Base-by-base conservation (phyloP, 371 early-diverging fungal species). In the Mucor velutinosus region DNA sequence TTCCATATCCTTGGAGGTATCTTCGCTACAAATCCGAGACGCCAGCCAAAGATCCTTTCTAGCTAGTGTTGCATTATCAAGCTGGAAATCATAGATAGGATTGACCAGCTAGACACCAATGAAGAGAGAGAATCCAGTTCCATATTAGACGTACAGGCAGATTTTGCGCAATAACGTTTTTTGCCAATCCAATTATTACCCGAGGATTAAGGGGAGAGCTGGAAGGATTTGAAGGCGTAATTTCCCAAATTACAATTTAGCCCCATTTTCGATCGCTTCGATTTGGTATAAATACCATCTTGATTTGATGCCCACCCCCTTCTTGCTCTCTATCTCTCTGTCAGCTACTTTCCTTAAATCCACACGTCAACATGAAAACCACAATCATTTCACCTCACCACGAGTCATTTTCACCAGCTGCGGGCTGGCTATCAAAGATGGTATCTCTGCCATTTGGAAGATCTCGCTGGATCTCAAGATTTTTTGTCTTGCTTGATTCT, bases 401-500 rank as follows among this genome's bases (percentile, higher is more conserved):
- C 23, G 53, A 62, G 19, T 21, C 15, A 25, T 23, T 33, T 35
- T 39, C 53, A 53, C 69, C 73, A 33, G 58, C 69, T 45, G 71
- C 74, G 58, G 71, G 71, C 19, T 70, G 71, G 70, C 33, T 74
- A 15, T 61, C 62, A 6, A 74, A 70, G 25, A 67, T 70, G 70
- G 62, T 67, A 7, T 29, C 58, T 25, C 58, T 67, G 21, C 69
- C 72, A 17, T 69, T 70, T 58, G 66, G 66, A 30, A 65, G 76
- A 66, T 55, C 70, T 41, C 53, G 72, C 17, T 72, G 76, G 73
- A 35, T 60, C 43, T 69, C 76, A 19, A 43, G 63, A 7, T 74
- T 58, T n/a, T 74, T 74, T 62, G 71, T 74, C 5, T 62, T 74
- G 43, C 66, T 74, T 25, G 65, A 70, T 39, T 70, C 74, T 15